Percentiles rank a stretch among this genome's conserved stretches.
These are phyloP conservation scores for Suhomyces faveliae DNA, from an alignment of 805 yeast genomes.

Conservation along the genomic window DNA sequence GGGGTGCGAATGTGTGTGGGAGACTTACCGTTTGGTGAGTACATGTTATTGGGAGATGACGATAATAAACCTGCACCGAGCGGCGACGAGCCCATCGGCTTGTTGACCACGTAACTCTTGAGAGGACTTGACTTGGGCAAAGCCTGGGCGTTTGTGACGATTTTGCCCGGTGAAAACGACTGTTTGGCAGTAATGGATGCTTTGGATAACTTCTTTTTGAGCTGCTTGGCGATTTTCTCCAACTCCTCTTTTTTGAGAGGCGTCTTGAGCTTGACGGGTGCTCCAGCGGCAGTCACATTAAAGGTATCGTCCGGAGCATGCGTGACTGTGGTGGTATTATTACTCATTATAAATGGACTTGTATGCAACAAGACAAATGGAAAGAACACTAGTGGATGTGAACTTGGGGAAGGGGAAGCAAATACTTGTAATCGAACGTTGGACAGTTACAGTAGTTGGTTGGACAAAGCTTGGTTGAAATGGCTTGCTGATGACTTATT, in stretches of 20 bases:
- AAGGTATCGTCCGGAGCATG: slow-evolving; percentile 4
- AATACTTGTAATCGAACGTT: too few relatives aligned
- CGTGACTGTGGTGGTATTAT: slow-evolving; percentile 4
- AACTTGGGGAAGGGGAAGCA: too few relatives aligned
- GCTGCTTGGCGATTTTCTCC: slow-evolving; percentile 43
- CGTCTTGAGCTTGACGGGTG: slow-evolving; percentile 26
- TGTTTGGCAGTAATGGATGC: slow-evolving; percentile 47
- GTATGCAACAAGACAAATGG: background rate
- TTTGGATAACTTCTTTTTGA: slow-evolving; percentile 39
- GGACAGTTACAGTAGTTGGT: too few relatives aligned
- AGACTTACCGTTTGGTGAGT: slow-evolving; percentile 39
- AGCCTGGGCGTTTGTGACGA: slow-evolving; percentile 10
- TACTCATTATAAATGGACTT: background rate
- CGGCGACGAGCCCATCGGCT: slow-evolving; percentile 22
- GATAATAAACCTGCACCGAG: slow-evolving; percentile 16
- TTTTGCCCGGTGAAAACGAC: slow-evolving; percentile 18
- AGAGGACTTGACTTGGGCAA: slow-evolving; percentile 29
- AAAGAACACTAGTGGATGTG: background rate
- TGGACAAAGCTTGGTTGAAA: too few relatives aligned
- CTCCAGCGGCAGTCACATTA: slow-evolving; percentile 1
- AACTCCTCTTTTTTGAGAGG: slow-evolving; percentile 44
- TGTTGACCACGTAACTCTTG: slow-evolving; percentile 28
- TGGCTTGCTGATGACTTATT: too few relatives aligned
- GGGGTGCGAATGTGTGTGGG: slow-evolving; percentile 41
- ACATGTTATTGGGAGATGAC: slow-evolving; percentile 31